A percentile compares a stretch with the other conserved stretches of the same genome.
Evolutionary conservation across 148 eudicot species (phyloP).

Genomic region (Amaranthus cruentus): DNA sequence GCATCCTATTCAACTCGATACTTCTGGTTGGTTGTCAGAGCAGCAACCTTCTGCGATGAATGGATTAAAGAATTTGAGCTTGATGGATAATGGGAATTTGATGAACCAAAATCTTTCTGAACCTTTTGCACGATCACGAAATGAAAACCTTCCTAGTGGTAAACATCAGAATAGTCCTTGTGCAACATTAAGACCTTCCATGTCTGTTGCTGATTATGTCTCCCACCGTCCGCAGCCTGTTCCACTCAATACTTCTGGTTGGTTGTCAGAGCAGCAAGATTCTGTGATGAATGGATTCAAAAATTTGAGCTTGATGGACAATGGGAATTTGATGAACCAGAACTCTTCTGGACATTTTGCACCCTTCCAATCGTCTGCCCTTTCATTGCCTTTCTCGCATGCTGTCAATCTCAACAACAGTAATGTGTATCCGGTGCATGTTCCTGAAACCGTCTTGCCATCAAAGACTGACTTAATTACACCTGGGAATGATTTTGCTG

Average conservation of each 20-base stretch:
- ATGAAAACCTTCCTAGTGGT: too few species aligned
- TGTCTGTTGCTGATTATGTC: slow-evolving; percentile 23
- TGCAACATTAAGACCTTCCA: too few species aligned
- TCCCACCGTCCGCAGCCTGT: slow-evolving; percentile 36
- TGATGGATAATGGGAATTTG: slow-evolving; percentile 46
- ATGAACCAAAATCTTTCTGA: slow-evolving; percentile 36
- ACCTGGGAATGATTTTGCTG: slow-evolving; percentile 33
- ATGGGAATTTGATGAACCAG: slow-evolving; percentile 40
- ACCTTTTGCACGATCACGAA: slow-evolving; percentile 12
- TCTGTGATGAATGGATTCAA: slow-evolving; percentile 45
- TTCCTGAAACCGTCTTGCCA: slow-evolving; percentile 38
- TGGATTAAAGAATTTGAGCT: slow-evolving; percentile 46
- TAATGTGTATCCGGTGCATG: slow-evolving; percentile 29
- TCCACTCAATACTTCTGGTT: slow-evolving; percentile 38
- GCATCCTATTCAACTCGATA: slow-evolving; percentile 33
- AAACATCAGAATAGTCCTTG: too few species aligned
- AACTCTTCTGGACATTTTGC: slow-evolving; percentile 30
- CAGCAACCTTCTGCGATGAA: slow-evolving; percentile 40
- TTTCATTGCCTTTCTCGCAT: slow-evolving; percentile 49
- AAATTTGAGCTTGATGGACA: slow-evolving; percentile 48
- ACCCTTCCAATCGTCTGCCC: slow-evolving; percentile 41
- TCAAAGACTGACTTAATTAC: slow-evolving; percentile 36
- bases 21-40: slow-evolving; percentile 44
- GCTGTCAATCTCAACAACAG: slow-evolving; percentile 33
- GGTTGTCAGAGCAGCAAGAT: slow-evolving; percentile 40